Conservation (phyloP, 2,329 filamentous ascomycete genomes). For the Massarina eburnea region DNA sequence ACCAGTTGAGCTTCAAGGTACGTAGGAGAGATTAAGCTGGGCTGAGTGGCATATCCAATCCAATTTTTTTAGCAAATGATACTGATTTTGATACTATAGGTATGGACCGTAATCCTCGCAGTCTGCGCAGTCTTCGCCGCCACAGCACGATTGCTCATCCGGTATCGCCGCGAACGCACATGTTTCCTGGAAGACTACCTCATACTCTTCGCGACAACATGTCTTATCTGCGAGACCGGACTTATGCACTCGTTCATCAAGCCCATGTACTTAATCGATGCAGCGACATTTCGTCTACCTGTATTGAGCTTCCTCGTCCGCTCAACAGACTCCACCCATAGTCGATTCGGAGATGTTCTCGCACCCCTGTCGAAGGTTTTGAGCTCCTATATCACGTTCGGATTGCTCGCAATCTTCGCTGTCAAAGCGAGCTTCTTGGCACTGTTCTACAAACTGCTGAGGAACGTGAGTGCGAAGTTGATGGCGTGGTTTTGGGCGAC, state of each 20-base stretch:
- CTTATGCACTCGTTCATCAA: conserved; percentile 8
- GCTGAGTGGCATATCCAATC: too few species aligned
- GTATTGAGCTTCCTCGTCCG: conserved; percentile 1
- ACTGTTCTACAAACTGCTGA: conserved; percentile 11
- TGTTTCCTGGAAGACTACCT: conserved; percentile 11
- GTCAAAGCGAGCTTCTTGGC: conserved; percentile 14
- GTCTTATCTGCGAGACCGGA: conserved; percentile 10
- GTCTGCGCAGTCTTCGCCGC: conserved; percentile 10
- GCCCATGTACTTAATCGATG: conserved; percentile 9
- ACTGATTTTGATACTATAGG: conserved; percentile 2
- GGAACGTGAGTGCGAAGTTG: conserved; percentile 10
- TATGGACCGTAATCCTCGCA: conserved; percentile 5
- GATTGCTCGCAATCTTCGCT: conserved; percentile 10
- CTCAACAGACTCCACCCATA: not conserved
- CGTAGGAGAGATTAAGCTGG: not conserved
- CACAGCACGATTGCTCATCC: conserved; percentile 7
- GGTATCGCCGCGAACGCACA: conserved; percentile 8
- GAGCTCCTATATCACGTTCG: conserved; percentile 7
- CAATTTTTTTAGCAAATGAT: not conserved
- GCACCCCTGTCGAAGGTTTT: not conserved
- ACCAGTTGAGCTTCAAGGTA: conserved; percentile 11
- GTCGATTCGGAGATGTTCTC: not conserved
- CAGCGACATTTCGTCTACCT: conserved; percentile 3
- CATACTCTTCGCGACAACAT: conserved; percentile 12
- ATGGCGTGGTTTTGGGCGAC: conserved; percentile 13